phyloP scores from a whole-genome alignment of 1,139 yeast species.

The Geotrichum aggregatum region DNA sequence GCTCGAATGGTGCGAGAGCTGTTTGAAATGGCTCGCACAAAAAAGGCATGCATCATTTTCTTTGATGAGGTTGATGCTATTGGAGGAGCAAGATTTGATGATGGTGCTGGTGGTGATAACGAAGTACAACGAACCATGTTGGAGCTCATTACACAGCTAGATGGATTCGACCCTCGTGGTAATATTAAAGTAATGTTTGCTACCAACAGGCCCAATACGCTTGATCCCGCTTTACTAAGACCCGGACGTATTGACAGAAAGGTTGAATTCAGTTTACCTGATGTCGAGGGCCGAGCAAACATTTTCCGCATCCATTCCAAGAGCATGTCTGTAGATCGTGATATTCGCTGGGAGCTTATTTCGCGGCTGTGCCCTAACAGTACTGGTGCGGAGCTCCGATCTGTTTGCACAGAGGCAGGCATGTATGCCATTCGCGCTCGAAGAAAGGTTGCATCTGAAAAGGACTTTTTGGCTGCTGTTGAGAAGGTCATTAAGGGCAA shows the following conservation, averaged over 20 bases:
- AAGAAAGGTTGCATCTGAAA: constrained; percentile 95
- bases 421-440: constrained; percentile 99
- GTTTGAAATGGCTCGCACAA: constrained; percentile 97
- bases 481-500: constrained; percentile 98
- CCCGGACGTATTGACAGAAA: constrained; percentile 98
- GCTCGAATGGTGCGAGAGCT: constrained; percentile 98
- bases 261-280: constrained; percentile 94
- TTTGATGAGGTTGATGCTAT: constrained; percentile 98
- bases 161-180: constrained; percentile 97
- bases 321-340: constrained; percentile 93
- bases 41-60: constrained; percentile 92
- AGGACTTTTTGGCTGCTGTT: constrained; percentile 94
- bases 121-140: constrained; percentile 99
- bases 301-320: constrained; percentile 95
- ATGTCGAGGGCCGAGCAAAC: constrained; percentile 94
- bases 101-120: constrained; percentile 98
- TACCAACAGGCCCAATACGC: constrained; percentile 93
- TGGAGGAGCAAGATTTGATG: constrained; percentile 98
- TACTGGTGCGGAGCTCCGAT: constrained; percentile 95
- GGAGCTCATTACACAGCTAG: constrained; percentile 93
- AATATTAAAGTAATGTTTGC: constrained; percentile 99
- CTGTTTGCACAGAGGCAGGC: constrained; percentile 97
- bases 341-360: constrained; percentile 96
- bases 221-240: constrained; percentile 94
- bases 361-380: constrained; percentile 96